phyloP scores from a whole-genome alignment of 208 protist species.

The Angomonas deanei region DNA sequence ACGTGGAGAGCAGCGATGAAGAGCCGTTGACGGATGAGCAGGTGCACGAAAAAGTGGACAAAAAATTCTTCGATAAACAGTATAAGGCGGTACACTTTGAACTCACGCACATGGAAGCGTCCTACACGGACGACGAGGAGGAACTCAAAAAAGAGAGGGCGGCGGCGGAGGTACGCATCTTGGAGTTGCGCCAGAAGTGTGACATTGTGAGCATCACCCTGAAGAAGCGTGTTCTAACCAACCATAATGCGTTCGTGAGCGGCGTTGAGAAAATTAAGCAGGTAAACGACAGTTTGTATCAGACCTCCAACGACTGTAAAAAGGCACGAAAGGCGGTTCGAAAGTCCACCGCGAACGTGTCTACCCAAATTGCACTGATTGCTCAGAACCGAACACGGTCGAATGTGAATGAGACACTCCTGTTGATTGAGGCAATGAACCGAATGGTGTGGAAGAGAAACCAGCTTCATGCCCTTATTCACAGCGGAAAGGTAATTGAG shows the following conservation, averaged over 20 bases:
- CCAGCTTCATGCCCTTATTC: slow-evolving; percentile 56
- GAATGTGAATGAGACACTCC: slow-evolving; percentile 42
- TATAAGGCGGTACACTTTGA: slow-evolving; percentile 74
- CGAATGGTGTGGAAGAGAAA: slow-evolving; percentile 42
- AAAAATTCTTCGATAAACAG: slow-evolving; percentile 79
- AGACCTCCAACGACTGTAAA: slow-evolving; percentile 82
- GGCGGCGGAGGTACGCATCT: slow-evolving; percentile 45
- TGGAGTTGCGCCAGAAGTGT: slow-evolving; percentile 58
- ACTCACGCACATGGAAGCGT: slow-evolving; percentile 53
- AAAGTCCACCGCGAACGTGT: slow-evolving; percentile 44
- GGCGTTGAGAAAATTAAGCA: slow-evolving; percentile 65
- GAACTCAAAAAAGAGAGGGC: slow-evolving; percentile 46
- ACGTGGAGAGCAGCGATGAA: slow-evolving; percentile 61
- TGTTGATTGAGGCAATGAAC: slow-evolving; percentile 61
- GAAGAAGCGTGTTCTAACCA: slow-evolving; percentile 69
- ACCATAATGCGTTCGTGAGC: slow-evolving; percentile 66
- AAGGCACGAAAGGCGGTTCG: slow-evolving; percentile 62
- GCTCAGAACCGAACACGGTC: slow-evolving; percentile 39
- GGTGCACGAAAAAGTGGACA: slow-evolving; percentile 73
- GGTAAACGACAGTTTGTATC: slow-evolving; percentile 70
- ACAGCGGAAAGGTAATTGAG: slow-evolving; percentile 59
- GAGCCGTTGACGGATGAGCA: slow-evolving; percentile 77
- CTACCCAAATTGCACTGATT: slow-evolving; percentile 49
- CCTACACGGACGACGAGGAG: slow-evolving; percentile 46
- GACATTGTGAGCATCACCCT: slow-evolving; percentile 76